Conservation (phyloP, 352 stramenopile species). For the Phytophthora uliginosa region DNA sequence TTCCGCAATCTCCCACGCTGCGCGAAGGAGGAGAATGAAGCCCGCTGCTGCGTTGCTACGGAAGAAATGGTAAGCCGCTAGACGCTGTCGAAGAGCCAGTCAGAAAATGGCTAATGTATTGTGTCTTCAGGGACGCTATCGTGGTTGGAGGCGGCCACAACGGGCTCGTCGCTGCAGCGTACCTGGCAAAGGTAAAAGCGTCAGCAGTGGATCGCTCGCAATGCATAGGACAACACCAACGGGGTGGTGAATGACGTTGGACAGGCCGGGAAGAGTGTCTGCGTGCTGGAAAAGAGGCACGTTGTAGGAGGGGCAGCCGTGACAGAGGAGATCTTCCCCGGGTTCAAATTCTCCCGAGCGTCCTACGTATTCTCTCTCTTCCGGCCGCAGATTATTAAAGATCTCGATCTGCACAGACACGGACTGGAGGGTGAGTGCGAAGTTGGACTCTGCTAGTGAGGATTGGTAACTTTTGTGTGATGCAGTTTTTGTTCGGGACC, state of each 20-base stretch:
- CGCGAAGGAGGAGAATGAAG: conserved; percentile 28
- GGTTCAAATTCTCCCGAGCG: conserved; percentile 92
- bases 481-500: conserved; percentile 82
- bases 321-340: conserved; percentile 92
- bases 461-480: neutral
- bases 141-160: conserved; percentile 93
- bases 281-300: conserved; percentile 90
- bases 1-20: conserved; percentile 18
- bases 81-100: neutral
- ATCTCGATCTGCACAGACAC: conserved; percentile 85
- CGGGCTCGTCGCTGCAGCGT: conserved; percentile 89
- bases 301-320: conserved; percentile 91
- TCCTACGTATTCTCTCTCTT: conserved; percentile 94
- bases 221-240: neutral
- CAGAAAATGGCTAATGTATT: neutral
- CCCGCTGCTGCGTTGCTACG: conserved; percentile 33
- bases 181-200: conserved; percentile 84
- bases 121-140: conserved; percentile 80
- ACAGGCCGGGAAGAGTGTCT: conserved; percentile 86
- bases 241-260: neutral
- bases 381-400: conserved; percentile 90
- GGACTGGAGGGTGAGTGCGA: conserved; percentile 67
- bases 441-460: neutral
- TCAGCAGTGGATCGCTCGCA: neutral
- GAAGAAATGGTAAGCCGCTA: conserved; percentile 49